Evolutionary conservation across 1,284 basidiomycete species (phyloP), one percentile per base, ranked within the genome.

Genomic region (Rhodotorula mucilaginosa): DNA sequence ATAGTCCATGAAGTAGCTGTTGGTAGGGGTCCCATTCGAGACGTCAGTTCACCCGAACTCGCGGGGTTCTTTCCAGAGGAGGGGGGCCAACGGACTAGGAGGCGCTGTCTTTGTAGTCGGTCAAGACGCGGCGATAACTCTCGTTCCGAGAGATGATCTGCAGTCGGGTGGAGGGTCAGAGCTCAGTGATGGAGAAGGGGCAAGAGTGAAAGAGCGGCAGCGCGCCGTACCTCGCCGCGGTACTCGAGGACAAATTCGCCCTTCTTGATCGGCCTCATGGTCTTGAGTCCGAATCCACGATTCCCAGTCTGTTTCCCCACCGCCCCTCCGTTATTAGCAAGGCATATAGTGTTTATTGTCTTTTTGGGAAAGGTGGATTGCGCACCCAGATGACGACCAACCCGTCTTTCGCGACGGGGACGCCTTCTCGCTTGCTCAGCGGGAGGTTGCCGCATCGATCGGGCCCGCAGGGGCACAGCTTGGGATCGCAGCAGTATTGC

Each of bases 181-280:
- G 56, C 44, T 23, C 21, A n/a, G 21, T 7, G 23, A 51, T 10
- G 6, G n/a, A 13, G 44, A 44, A 49, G 19, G 18, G 2, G n/a
- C 29, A 6, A 3, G 16, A 44, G 2, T 13, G 23, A 12, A 16
- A 18, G n/a, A 44, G 31, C 7, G 52, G 21, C 8, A 29, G 46
- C 19, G 13, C 5, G 48, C 73, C 76, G 72, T 62, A 81, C 81
- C 77, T 84, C 83, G 58, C 83, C 83, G 26, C 82, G 78, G 67
- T 84, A 84, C 73, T 84, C 83, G 57, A 82, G 82, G 15, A 84
- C 82, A 70, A 84, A 84, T 18, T 81, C 78, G 12, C 83, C 83
- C 65, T 79, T 77, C 34, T 78, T 74, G 68, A 84, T 82, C 44
- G 79, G 74, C 56, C 82, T 80, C 52, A 76, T 76, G 1, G 83